Base-by-base conservation (phyloP, 2,329 filamentous ascomycete genomes). In the Pyrenophora seminiperda region DNA sequence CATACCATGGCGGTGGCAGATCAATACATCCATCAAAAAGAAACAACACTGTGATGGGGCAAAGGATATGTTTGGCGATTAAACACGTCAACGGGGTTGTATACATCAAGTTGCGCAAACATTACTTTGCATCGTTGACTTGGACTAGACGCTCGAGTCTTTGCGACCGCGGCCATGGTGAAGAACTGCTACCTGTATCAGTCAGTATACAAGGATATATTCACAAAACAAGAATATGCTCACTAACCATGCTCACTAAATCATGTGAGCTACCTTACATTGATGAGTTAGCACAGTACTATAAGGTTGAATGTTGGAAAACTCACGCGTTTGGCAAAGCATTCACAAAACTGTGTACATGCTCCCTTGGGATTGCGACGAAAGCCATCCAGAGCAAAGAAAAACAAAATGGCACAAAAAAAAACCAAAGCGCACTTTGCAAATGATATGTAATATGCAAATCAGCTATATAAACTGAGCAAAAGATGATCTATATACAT, bases 71-170 rank as follows among this genome's bases (percentile, higher is more conserved):
- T 50, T 56, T 58, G 52, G 31, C 29, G 4, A 15, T 18, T 42
- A 41, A 55, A 52, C 57, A 54, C 33, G 45, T 36, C 40, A 20
- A 43, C 20, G 14, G 11, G 11, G 34, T n/a, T 24, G 3, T 9
- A 3, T 14, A 15, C 27, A 47, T 22, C 11, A 40, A 31, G n/a
- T 37, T 27, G 11, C 29, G 34, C 34, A 46, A 54, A 48, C 41
- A 37, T 1, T 2, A 10, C 19, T 24, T 15, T 17, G 24, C 5
- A 10, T 18, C 9, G 14, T 4, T 17, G 5, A 13, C 2, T 6
- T 13, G 11, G n/a, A 2, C 17, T 15, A 7, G 22, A 5, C 10
- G 7, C 10, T 10, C 1, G 22, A 19, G 7, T 29, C 9, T 30
- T 10, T 9, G 29, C 7, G 20, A 20, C 5, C 29, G 31, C 7